phyloP scores from a whole-genome alignment of 768 basidiomycete genomes.

The Mycena kentingensis region DNA sequence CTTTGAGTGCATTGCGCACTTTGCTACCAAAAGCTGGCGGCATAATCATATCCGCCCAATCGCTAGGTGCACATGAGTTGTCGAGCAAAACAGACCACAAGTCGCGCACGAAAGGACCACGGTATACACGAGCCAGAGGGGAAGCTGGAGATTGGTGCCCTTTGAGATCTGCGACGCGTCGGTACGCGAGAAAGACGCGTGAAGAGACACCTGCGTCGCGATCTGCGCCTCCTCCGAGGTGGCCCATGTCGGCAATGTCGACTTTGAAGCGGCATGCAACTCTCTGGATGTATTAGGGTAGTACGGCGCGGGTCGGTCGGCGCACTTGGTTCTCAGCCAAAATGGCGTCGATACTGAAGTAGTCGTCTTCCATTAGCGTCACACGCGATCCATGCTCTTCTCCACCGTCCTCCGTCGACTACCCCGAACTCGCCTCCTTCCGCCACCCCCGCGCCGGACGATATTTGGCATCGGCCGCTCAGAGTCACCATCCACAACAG shows the following conservation, averaged over 20 bases:
- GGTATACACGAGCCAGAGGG: conserved; percentile 90
- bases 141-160: conserved; percentile 76
- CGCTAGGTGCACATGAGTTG: conserved; percentile 42
- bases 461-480: background rate
- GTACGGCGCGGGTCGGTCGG: background rate
- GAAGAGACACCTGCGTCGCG: conserved; percentile 61
- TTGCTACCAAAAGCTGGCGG: conserved; percentile 74
- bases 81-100: conserved; percentile 56
- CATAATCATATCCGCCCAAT: conserved; percentile 88
- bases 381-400: background rate
- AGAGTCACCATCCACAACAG: background rate
- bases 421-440: background rate
- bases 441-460: background rate
- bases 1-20: conserved; percentile 85
- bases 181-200: conserved; percentile 11
- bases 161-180: conserved; percentile 65
- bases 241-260: conserved; percentile 83
- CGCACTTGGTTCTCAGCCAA: conserved; percentile 86
- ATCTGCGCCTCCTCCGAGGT: conserved; percentile 84
- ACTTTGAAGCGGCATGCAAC: conserved; percentile 92
- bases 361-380: conserved; percentile 78
- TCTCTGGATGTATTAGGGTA: conserved; percentile 54
- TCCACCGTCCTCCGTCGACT: background rate
- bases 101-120: conserved; percentile 46
- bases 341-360: conserved; percentile 90